Conservation (phyloP, 257 asterid species). For the Verbascum thapsus region DNA sequence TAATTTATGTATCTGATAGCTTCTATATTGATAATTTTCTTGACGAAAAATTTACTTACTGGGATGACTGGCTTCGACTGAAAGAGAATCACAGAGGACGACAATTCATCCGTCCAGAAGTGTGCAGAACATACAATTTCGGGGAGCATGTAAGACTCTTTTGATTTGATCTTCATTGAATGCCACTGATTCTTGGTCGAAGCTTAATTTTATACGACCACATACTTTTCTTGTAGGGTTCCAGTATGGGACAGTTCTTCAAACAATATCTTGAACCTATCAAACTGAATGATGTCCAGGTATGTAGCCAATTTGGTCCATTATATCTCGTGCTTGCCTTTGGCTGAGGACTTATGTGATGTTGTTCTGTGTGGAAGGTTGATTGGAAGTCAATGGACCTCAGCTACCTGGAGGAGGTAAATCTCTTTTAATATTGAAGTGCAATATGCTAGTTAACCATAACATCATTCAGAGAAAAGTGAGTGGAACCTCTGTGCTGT, state of each 20-base stretch:
- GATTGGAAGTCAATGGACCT: slow-evolving; percentile 94
- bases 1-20: slow-evolving; percentile 18
- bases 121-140: slow-evolving; percentile 94
- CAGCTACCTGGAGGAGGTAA: slow-evolving; percentile 92
- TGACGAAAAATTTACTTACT: slow-evolving; percentile 83
- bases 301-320: slow-evolving; percentile 34
- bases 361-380: slow-evolving; percentile 54
- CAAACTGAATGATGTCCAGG: slow-evolving; percentile 90
- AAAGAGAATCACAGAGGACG: slow-evolving; percentile 87
- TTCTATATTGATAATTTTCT: slow-evolving; percentile 53
- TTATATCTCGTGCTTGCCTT: slow-evolving; percentile 26
- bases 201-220: slow-evolving; percentile 27
- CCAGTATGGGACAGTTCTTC: slow-evolving; percentile 98
- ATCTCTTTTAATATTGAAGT: slow-evolving; percentile 25
- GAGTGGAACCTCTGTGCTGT: neutral
- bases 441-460: slow-evolving; percentile 6
- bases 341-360: slow-evolving; percentile 28
- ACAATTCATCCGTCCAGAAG: slow-evolving; percentile 98
- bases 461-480: neutral
- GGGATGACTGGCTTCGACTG: slow-evolving; percentile 99
- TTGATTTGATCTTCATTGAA: slow-evolving; percentile 13
- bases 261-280: slow-evolving; percentile 92
- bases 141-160: slow-evolving; percentile 89
- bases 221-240: slow-evolving; percentile 58
- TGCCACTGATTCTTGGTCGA: slow-evolving; percentile 23